phyloP scores from a whole-genome alignment of 2,329 filamentous ascomycete species.

The Periconia macrospinosa region DNA sequence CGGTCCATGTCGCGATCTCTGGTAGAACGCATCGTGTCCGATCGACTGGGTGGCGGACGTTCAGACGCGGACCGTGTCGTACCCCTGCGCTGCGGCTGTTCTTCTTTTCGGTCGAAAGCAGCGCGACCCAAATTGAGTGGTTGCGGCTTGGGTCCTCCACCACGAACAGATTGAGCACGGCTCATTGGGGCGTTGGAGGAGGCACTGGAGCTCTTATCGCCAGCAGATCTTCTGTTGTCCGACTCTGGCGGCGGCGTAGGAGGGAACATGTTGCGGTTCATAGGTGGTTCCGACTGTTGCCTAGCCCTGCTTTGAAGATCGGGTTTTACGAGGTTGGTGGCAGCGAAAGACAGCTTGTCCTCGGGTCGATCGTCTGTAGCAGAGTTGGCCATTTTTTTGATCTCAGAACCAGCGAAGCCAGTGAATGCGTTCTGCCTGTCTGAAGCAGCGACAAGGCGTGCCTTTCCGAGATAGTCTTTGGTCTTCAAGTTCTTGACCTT shows the following conservation, averaged over 20 bases:
- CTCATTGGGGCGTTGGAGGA: constrained; percentile 39
- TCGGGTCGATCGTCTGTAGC: constrained; percentile 75
- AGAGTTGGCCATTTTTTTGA: constrained; percentile 63
- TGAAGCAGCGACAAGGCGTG: constrained; percentile 86
- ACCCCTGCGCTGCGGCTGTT: constrained; percentile 36
- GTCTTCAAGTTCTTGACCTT: constrained; percentile 98
- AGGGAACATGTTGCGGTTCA: constrained; percentile 81
- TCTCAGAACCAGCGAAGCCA: constrained; percentile 77
- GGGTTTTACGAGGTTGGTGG: constrained; percentile 89
- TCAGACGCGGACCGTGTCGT: constrained; percentile 49
- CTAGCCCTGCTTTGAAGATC: constrained; percentile 73
- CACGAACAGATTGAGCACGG: constrained; percentile 54
- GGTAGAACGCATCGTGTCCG: constrained; percentile 35
- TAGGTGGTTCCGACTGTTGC: constrained; percentile 83
- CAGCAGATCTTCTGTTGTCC: constrained; percentile 58
- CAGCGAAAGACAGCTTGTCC: constrained; percentile 87
- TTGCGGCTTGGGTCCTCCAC: constrained; percentile 51
- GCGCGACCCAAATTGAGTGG: constrained; percentile 52
- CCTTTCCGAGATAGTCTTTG: constrained; percentile 96
- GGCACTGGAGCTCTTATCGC: constrained; percentile 12
- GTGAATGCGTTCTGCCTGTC: constrained; percentile 80
- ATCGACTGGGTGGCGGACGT: constrained; percentile 43
- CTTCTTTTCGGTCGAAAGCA: constrained; percentile 48
- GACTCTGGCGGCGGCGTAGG: constrained; percentile 97
- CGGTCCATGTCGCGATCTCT: constrained; percentile 28